Evolutionary conservation across 495 filamentous ascomycete species (phyloP), one percentile per base, ranked within the genome.

Genomic region (Talaromyces thailandensis): DNA sequence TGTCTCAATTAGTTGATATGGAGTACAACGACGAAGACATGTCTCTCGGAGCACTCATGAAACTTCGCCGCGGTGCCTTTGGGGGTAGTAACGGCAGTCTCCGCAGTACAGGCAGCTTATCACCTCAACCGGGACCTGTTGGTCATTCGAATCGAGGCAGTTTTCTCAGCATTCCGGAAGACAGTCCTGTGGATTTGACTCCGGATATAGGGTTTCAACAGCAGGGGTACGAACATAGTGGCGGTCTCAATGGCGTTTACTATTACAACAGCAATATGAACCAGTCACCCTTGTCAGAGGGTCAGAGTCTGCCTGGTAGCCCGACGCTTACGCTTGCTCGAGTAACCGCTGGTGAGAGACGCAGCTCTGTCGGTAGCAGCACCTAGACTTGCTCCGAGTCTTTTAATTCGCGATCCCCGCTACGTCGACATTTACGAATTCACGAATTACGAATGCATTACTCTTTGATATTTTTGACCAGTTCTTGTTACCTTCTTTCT

Each of bases 51-150:
- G 83, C 88, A 4, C 75, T 96, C 3, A 79, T 90, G 74, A 89
- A 85, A 64, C 73, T 94, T 35, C 81, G 91, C 1, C 86, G 81
- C 8, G 86, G 82, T 56, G 89, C 91, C 0, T 96, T 90, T 84
- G 90, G 90, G 35, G 89, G 89, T 0, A 93, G 89, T 64, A 86
- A 91, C 66, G 86, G 79, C 0, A 92, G 89, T 66, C 70, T 90
- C 12, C 79, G 80, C 25, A 89, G 84, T 63, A 84, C 85, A 50
- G 84, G 84, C 32, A 89, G 84, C 56, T 83, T 84, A 8, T 75
- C 76, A 32, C 75, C 75, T 3, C 73, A 76, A 63, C 68, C 70
- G 6, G 61, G 45, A 14, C 45, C 64, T 25, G 23, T 26, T 7
- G 61, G 31, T 12, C 66, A 72, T 8, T 75, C 76, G 8, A 68